Conservation (phyloP, 345 rosid species). For the Populus deltoides region DNA sequence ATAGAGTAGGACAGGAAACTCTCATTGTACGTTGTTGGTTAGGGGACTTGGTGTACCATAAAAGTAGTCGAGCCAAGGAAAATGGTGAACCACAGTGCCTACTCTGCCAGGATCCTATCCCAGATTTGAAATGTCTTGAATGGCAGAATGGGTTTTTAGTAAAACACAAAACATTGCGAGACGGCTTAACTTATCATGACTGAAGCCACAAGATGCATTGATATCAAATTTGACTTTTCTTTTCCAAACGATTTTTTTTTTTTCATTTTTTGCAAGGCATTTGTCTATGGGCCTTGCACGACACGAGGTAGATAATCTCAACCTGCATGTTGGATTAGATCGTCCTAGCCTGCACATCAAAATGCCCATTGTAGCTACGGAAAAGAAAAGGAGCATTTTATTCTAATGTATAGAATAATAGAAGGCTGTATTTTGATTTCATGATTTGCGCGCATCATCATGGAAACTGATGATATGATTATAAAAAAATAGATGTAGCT, state of each 20-base stretch:
- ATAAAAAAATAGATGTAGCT: no score
- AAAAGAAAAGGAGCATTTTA: neutral
- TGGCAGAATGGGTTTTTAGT: neutral
- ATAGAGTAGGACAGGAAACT: no score
- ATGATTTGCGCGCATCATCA: no score
- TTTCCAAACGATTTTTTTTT: no score
- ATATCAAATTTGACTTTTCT: neutral
- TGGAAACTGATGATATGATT: no score
- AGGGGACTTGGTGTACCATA: no score
- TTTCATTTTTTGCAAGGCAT: slow-evolving; percentile 4
- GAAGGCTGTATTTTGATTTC: neutral
- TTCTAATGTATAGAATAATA: no score
- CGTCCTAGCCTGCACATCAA: slow-evolving; percentile 18
- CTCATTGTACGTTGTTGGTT: no score
- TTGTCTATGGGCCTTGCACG: slow-evolving; percentile 24
- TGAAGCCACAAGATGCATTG: neutral
- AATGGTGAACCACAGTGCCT: no score
- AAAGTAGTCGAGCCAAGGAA: no score
- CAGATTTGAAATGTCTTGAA: no score
- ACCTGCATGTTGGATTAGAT: slow-evolving; percentile 1
- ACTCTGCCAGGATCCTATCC: no score
- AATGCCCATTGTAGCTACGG: neutral
- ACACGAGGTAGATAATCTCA: slow-evolving; percentile 5
- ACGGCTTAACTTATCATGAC: neutral
- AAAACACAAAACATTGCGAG: neutral